Percentiles rank a stretch among this genome's conserved stretches.
phyloP scores from a whole-genome alignment of 768 basidiomycete species.

The Tylopilus plumbeoviolaceoides region DNA sequence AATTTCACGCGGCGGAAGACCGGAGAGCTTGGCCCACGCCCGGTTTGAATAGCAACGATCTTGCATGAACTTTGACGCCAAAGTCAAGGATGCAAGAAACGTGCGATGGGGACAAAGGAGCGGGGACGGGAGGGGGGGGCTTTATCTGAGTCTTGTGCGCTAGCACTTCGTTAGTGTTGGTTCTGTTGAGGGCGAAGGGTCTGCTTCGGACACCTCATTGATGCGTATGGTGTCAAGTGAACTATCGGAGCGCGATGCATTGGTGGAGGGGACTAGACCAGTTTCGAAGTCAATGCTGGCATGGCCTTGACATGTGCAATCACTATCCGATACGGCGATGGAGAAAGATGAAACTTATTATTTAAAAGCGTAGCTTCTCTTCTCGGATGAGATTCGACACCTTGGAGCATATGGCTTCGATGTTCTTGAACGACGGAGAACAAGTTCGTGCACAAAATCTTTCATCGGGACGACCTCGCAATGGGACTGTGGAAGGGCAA shows the following conservation, averaged over 20 bases:
- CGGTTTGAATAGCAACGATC: constrained; percentile 92
- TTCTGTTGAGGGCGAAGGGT: constrained; percentile 15
- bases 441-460: constrained; percentile 84
- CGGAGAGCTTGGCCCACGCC: no score
- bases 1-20: no score
- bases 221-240: constrained; percentile 44
- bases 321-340: constrained; percentile 40
- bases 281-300: constrained; percentile 41
- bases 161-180: constrained; percentile 11
- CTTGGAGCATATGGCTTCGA: constrained; percentile 73
- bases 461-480: constrained; percentile 55
- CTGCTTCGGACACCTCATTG: constrained; percentile 24
- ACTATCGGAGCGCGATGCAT: constrained; percentile 20
- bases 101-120: constrained; percentile 85
- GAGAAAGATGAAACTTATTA: constrained; percentile 44
- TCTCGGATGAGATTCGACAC: constrained; percentile 64
- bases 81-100: constrained; percentile 83
- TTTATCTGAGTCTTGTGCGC: constrained; percentile 13
- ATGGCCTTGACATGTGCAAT: constrained; percentile 40
- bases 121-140: constrained; percentile 59
- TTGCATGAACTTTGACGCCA: constrained; percentile 90
- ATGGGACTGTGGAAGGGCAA: no score
- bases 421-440: constrained; percentile 81
- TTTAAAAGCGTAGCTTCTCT: no score
- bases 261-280: no score